phyloP scores from a whole-genome alignment of 768 basidiomycete genomes.

The Tulasnella sp. region DNA sequence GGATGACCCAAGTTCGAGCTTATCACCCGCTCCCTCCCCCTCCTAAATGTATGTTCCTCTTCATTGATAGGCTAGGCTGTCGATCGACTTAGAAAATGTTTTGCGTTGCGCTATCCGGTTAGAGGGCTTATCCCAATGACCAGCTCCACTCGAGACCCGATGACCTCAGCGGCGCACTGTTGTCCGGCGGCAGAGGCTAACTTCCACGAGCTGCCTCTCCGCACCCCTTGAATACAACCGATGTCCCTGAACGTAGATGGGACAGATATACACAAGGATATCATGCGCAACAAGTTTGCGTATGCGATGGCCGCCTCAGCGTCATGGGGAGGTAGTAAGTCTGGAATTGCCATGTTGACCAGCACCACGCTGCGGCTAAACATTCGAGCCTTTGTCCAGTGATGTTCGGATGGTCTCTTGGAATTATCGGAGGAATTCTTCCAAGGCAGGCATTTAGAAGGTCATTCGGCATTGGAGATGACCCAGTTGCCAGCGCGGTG shows the following conservation, averaged over 20 bases:
- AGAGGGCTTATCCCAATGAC: too few species aligned
- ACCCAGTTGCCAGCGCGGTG: neutral
- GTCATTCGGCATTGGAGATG: constrained; percentile 6
- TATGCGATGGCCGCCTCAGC: constrained; percentile 4
- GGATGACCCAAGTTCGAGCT: neutral
- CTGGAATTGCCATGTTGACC: neutral
- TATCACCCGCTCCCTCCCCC: neutral
- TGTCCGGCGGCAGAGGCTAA: neutral
- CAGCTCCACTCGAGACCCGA: neutral
- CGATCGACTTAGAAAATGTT: neutral
- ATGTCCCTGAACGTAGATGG: neutral
- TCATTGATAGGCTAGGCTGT: neutral
- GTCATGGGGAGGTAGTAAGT: constrained; percentile 17
- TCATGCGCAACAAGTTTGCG: neutral
- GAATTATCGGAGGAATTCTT: constrained; percentile 13
- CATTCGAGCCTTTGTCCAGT: neutral
- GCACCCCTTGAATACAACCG: neutral
- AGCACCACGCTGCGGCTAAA: neutral
- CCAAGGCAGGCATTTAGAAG: constrained; percentile 9
- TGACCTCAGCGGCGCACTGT: neutral
- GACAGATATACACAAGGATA: neutral
- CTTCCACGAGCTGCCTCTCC: neutral
- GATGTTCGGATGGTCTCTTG: constrained; percentile 11
- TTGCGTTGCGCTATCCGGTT: neutral
- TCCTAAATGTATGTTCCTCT: neutral